phyloP scores from a whole-genome alignment of 345 rosid genomes.

The Gossypium mustelinum region DNA sequence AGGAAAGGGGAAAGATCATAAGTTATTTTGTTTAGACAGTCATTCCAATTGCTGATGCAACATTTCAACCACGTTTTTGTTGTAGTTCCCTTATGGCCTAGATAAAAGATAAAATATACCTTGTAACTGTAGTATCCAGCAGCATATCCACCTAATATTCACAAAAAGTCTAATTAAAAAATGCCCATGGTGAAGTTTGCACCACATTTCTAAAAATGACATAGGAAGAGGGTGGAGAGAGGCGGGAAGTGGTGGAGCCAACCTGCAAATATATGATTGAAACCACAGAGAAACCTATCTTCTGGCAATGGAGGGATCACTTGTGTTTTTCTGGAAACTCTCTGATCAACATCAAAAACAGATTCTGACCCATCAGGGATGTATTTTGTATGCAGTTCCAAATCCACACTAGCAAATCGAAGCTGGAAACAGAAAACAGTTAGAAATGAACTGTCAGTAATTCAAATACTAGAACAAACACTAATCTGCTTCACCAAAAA shows the following conservation, averaged over 20 bases:
- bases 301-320: slow-evolving; percentile 78
- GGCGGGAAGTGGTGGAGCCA: slow-evolving; percentile 8
- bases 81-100: neutral
- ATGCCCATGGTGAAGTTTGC: neutral
- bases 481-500: neutral
- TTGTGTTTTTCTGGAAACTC: slow-evolving; percentile 60
- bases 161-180: slow-evolving; percentile 15
- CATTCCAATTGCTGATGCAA: neutral
- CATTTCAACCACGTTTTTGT: neutral
- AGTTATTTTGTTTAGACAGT: neutral
- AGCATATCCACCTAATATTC: slow-evolving; percentile 71
- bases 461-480: neutral
- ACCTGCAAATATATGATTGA: slow-evolving; percentile 90
- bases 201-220: neutral
- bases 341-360: slow-evolving; percentile 66
- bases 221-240: neutral
- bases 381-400: slow-evolving; percentile 75
- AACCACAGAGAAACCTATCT: slow-evolving; percentile 78
- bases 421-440: slow-evolving; percentile 35
- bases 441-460: neutral
- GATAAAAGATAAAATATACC: slow-evolving; percentile 36
- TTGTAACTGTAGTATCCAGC: slow-evolving; percentile 98
- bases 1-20: neutral
- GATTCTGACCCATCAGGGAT: slow-evolving; percentile 69
- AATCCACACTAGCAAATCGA: slow-evolving; percentile 61